Base-by-base conservation (phyloP, 805 yeast genomes). In the Saccharomyces cerevisiae region DNA sequence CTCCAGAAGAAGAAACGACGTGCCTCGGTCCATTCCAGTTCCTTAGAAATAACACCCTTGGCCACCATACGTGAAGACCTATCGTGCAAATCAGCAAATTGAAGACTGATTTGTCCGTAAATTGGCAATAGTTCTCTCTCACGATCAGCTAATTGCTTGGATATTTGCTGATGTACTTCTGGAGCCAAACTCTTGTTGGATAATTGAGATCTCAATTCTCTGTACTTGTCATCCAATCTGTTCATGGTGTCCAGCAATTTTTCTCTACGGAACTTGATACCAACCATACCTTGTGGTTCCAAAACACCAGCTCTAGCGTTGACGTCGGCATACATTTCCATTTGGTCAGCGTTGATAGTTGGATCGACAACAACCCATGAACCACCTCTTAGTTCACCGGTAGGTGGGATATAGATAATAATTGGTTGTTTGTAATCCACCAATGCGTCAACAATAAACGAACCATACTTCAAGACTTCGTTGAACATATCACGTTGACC, bases 351-450 rank as follows among this genome's bases (percentile, higher is more conserved):
- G 73, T 95, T 94, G 76, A 94, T 94, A 51, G 97, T 89, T 60
- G 99, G 97, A 74, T 94, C 99, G 70, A 94, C 97, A 62, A 94
- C 99, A 54, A 95, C 99, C 99, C 99, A 94, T 27, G 99, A 92
- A 71, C 99, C 99, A 78, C 99, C 99, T 81, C 99, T 87, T 63
- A 94, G 80, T 75, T 94, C 99, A 72, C 98, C 99, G 61, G 87
- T 83, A 55, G 99, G 99, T 51, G 99, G 99, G 71, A 94, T 92
- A 74, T 94, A 94, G 27, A 94, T 89, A 76, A 94, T 85, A 61
- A 94, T 87, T 56, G 99, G 99, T 74, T 94, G 99, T 71, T 89
- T 89, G 81, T 85, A 94, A 65, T 84, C 96, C 61, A 89, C 96
- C 58, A 94, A 80, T 13, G 99, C 97, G 71, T 94, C 99, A 60